Evolutionary conservation across 2,329 filamentous ascomycete genomes (phyloP).

Genomic region (Sordariomycetes sp.): DNA sequence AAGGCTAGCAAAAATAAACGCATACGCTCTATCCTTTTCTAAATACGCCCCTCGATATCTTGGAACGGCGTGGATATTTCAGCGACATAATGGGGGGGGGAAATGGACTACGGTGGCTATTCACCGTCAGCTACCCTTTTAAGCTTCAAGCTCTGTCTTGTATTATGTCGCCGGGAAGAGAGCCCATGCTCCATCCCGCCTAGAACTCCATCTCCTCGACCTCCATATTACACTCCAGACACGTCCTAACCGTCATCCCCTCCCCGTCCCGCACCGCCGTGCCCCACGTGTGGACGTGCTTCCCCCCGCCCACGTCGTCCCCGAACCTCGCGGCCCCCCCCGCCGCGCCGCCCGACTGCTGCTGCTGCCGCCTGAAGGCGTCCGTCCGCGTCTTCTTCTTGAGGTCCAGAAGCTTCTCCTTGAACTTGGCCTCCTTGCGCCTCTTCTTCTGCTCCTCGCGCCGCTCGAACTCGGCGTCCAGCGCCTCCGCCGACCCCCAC

Average conservation of each 20-base stretch:
- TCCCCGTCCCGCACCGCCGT: constrained; percentile 56
- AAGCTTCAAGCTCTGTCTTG: background rate
- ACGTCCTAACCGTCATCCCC: constrained; percentile 73
- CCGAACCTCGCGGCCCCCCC: constrained; percentile 57
- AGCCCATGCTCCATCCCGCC: background rate
- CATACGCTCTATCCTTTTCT: too few relatives aligned
- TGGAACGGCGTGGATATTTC: too few relatives aligned
- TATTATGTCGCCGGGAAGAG: background rate
- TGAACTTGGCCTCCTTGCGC: constrained; percentile 85
- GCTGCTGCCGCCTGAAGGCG: constrained; percentile 60
- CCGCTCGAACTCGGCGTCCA: constrained; percentile 81
- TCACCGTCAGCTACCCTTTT: background rate
- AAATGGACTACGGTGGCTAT: background rate
- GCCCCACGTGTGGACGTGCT: constrained; percentile 85
- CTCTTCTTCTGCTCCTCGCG: constrained; percentile 71
- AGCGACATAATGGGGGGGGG: too few relatives aligned
- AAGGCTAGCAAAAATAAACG: too few relatives aligned
- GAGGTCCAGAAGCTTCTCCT: constrained; percentile 74
- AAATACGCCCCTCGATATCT: too few relatives aligned
- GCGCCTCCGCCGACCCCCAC: constrained; percentile 77
- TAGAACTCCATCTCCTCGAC: constrained; percentile 65
- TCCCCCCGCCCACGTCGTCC: constrained; percentile 57
- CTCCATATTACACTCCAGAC: constrained; percentile 66
- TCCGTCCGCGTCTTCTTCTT: constrained; percentile 92
- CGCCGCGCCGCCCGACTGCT: constrained; percentile 47